These are phyloP conservation scores for Pinus taeda DNA, from an alignment of 75 land plant species.

Conservation along the genomic window DNA sequence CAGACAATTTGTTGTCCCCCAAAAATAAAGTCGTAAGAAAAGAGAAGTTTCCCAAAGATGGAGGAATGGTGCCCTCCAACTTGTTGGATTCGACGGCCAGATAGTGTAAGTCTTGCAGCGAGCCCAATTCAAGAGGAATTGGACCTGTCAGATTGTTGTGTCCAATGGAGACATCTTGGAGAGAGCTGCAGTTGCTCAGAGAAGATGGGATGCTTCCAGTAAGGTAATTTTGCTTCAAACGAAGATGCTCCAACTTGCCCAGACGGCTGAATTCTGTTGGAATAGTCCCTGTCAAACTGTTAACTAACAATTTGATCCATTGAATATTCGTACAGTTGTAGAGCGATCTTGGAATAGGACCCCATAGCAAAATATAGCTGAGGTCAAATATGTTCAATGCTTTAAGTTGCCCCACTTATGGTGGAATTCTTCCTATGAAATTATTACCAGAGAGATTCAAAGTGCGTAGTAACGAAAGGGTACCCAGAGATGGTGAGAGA, in stretches of 20 bases:
- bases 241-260: background rate
- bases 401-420: no score
- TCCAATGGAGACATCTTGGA: no score
- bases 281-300: background rate
- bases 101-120: conserved; percentile 5
- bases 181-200: no score
- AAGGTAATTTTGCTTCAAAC: background rate
- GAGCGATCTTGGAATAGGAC: no score
- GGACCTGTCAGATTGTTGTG: no score
- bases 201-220: background rate
- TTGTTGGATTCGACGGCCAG: conserved; percentile 22
- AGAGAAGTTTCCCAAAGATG: background rate
- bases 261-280: background rate
- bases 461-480: no score
- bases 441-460: no score
- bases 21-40: background rate
- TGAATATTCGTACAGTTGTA: background rate
- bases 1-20: background rate
- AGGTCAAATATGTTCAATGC: no score
- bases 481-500: no score
- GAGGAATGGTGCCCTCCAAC: conserved; percentile 17
- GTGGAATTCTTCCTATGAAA: no score
- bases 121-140: no score
- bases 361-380: no score
- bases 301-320: background rate